Base-by-base conservation (phyloP, 345 rosid genomes). In the Acer negundo region DNA sequence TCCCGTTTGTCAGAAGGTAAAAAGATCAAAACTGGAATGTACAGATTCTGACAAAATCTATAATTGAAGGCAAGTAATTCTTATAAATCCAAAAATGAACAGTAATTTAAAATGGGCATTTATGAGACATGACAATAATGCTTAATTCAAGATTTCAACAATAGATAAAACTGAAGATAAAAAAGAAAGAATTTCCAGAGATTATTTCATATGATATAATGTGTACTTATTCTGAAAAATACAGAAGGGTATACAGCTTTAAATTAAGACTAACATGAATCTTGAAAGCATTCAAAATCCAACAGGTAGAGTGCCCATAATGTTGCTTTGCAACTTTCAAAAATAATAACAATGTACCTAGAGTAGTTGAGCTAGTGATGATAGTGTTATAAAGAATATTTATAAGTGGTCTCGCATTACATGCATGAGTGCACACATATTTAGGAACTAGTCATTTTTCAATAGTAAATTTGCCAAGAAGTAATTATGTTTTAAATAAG, bases 61-160 rank as follows among this genome's bases (percentile, higher is more conserved):
- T 26, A 15, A 15, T 23, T 4, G 38, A 26, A 23, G 72, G 59
- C 13, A 24, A 69, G 4, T 47, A 47, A 23, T 69, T 69, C 10
- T 49, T 23, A 46, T 13, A 47, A 20, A 49, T 69, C 73, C 28
- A 42, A 46, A 47, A 46, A 46, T 9, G 49, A 10, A 46, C 49
- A 46, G 15, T 56, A 35, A 35, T 58, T 35, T 73, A 66, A 58
- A 38, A 56, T 62, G 22, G n/a, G 55, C 59, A 22, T 73, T 73
- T 24, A 24, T 4, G 20, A 62, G 40, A 44, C 56, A 61, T 13
- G 55, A 23, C 15, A 11, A 56, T 17, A 23, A 38, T 0, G 4
- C 16, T 72, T 61, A 40, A 73, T 16, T 59, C 16, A 15, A 73
- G 40, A 24, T 20, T 15, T 42, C 40, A 7, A 6, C 17, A 23